Percentiles rank a stretch among this genome's conserved stretches.
Conservation (phyloP, 106 monocot genomes). For the Vanilla planifolia region DNA sequence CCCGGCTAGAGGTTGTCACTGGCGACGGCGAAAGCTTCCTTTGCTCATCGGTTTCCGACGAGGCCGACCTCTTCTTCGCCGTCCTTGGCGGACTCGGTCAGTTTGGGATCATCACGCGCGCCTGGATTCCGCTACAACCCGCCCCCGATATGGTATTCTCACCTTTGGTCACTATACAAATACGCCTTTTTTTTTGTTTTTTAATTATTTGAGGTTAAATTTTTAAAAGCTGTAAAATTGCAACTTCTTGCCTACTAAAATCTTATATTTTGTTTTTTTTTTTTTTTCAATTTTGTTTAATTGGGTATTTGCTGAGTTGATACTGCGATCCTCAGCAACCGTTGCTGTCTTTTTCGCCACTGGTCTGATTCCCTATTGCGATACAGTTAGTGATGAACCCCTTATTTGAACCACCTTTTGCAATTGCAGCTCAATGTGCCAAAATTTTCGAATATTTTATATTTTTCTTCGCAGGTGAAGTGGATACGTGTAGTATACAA, state of each 20-base stretch:
- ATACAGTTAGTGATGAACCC: no score
- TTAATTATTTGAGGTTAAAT: no score
- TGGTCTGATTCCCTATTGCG: no score
- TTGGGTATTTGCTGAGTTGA: no score
- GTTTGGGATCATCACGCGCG: constrained; percentile 87
- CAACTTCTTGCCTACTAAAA: background rate
- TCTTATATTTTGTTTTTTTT: background rate
- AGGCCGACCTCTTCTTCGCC: constrained; percentile 65
- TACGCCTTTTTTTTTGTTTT: no score
- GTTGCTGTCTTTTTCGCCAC: background rate
- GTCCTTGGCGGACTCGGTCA: constrained; percentile 88
- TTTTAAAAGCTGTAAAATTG: no score
- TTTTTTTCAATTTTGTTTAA: no score
- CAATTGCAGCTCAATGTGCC: no score
- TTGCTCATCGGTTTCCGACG: constrained; percentile 27
- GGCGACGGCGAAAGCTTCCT: constrained; percentile 48
- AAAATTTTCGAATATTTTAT: background rate
- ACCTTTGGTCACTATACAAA: background rate
- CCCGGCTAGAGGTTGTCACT: constrained; percentile 74
- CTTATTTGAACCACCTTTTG: no score
- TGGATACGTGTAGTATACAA: constrained; percentile 80
- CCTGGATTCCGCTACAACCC: constrained; percentile 51
- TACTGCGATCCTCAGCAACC: background rate
- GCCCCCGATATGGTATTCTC: constrained; percentile 46
- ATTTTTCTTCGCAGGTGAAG: constrained; percentile 42